Base-by-base conservation (phyloP, 345 rosid genomes). In the Pugionium cornutum region DNA sequence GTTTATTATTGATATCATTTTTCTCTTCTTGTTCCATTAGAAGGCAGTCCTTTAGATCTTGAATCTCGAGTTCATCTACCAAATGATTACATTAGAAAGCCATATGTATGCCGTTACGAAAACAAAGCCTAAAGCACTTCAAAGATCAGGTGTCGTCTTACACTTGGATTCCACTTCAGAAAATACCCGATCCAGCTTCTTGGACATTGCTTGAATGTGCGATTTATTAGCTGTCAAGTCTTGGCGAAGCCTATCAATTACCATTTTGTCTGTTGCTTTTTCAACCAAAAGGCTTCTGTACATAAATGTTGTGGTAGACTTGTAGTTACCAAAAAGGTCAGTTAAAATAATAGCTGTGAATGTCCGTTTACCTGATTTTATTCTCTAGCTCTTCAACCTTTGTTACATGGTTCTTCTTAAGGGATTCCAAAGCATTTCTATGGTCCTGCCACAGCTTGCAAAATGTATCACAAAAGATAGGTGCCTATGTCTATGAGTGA, bases 21-120 rank as follows among this genome's bases (percentile, higher is more conserved):
- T 88, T 88, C 84, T 91, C 95, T 79, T 83, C 91, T 64, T 83
- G 90, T 58, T 91, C 95, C 70, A 83, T 72, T 49, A 83, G 48
- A 50, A 91, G 84, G 52, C 90, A 84, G 53, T 88, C 97, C 80
- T 75, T 91, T 75, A 91, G 78, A 83, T 88, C 97, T 73, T 75
- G 89, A 77, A 83, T 82, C 82, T 88, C 92, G 3, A 75, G 62
- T 68, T 76, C 70, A 82, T 82, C 97, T 88, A 83, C 30, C 61
- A 71, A 50, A 61, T 25, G 9, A 46, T 27, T 28, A 42, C 55
- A 57, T 72, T 18, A 62, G 47, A 29, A 31, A 74, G 64, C 18
- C 43, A 57, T 33, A 11, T 1, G 36, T 44, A 30, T 51, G 39
- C 58, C 18, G 11, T 44, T 26, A 54, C 4, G 49, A 5, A 18